Evolutionary conservation across 352 stramenopile genomes (phyloP), one percentile per base, ranked within the genome.

Genomic region (Phytophthora cajani): DNA sequence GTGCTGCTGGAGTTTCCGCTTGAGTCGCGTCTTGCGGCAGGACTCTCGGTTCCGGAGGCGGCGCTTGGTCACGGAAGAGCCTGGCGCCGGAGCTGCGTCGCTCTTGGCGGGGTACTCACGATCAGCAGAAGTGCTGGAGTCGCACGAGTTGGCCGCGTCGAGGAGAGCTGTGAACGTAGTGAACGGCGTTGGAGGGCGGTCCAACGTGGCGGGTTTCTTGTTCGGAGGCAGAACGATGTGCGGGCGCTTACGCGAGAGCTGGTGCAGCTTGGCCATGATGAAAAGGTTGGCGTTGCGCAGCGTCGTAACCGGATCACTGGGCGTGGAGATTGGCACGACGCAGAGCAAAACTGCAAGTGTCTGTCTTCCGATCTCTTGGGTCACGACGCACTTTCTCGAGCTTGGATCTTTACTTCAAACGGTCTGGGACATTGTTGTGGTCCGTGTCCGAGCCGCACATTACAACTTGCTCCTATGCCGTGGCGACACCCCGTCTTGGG

Each of bases 1-100:
- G n/a, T 68, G 49, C 8, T 85, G 78, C 27, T 81, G 61, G 12
- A 81, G 59, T 52, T 86, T 85, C 21, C 77, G 77, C 55, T 82
- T 85, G 3, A 86, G 64, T 9, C 80, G 75, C 19, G 77, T 82
- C 58, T 86, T 87, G 44, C 78, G 75, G 38, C 78, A 84, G 12
- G 78, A 85, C 8, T 79, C 62, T 46, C 80, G 79, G 50, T 84
- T 84, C 16, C 56, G 72, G 54, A 87, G 67, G 33, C 77, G 80
- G 3, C 75, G 82, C 25, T 64, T 73, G 23, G 36, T 58, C 21
- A 69, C 11, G 23, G 62, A 62, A 30, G 49, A 49, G 19, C 58
- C 44, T 56, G 59, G n/a, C 10, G 17, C 33, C 12, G 57, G 5
- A 9, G n/a, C 32, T 50, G 61, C 40, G n/a, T 70, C 61, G 21